Evolutionary conservation across 768 basidiomycete genomes (phyloP).

Genomic region (Rubroboletus satanas): DNA sequence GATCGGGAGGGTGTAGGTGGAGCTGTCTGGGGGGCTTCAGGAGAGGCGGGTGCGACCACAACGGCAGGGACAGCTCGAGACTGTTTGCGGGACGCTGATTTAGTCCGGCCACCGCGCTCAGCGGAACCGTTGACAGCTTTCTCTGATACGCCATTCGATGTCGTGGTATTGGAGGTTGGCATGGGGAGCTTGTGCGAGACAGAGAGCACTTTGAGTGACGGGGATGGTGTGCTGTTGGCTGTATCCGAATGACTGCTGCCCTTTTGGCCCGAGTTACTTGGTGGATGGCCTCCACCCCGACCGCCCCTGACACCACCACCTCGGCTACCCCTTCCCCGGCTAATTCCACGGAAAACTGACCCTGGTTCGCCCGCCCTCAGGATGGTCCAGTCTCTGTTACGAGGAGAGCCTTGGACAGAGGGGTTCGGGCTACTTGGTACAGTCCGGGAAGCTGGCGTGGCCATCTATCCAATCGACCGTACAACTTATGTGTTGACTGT

Average conservation of each 20-base stretch:
- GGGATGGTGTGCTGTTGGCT: slow-evolving; percentile 16
- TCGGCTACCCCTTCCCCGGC: slow-evolving; percentile 37
- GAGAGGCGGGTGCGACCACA: slow-evolving; percentile 21
- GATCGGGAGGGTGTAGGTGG: slow-evolving; percentile 39
- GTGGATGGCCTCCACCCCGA: slow-evolving; percentile 30
- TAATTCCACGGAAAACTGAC: slow-evolving; percentile 44
- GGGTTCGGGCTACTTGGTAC: slow-evolving; percentile 25
- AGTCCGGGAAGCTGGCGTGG: slow-evolving; percentile 37
- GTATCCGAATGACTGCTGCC: slow-evolving; percentile 22
- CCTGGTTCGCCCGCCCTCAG: slow-evolving; percentile 42
- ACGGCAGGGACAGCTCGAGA: slow-evolving; percentile 20
- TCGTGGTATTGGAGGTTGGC: slow-evolving; percentile 12
- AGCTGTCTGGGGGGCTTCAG: slow-evolving; percentile 18
- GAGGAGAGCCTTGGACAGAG: slow-evolving; percentile 29
- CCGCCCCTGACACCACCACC: slow-evolving; percentile 25
- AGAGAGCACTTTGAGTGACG: slow-evolving; percentile 13
- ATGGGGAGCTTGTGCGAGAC: slow-evolving; percentile 16
- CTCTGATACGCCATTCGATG: slow-evolving; percentile 20
- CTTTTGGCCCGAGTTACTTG: slow-evolving; percentile 19
- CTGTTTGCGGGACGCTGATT: slow-evolving; percentile 20
- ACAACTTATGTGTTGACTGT: neutral
- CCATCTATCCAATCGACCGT: slow-evolving; percentile 32
- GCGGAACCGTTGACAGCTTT: slow-evolving; percentile 19
- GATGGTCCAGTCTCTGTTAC: slow-evolving; percentile 41
- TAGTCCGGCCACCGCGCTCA: slow-evolving; percentile 23